Percentiles rank a stretch among this genome's conserved stretches.
Evolutionary conservation across 768 basidiomycete species (phyloP).

Genomic region (Psilocybe cubensis): DNA sequence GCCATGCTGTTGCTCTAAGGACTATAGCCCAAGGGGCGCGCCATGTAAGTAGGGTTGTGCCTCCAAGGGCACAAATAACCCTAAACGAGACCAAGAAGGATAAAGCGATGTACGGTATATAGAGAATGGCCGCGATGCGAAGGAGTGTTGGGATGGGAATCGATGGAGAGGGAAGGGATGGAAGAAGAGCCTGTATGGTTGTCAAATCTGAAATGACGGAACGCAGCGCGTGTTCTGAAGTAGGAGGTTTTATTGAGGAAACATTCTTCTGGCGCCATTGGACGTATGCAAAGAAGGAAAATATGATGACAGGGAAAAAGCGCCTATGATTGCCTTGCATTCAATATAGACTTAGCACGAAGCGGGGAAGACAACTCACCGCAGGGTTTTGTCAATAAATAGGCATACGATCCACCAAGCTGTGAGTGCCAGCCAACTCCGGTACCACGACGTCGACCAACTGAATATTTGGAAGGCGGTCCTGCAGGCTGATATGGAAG

Average conservation of each 20-base stretch:
- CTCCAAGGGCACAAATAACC: conserved; percentile 59
- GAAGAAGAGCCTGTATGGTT: conserved; percentile 63
- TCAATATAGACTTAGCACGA: conserved; percentile 9
- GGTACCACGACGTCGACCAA: conserved; percentile 63
- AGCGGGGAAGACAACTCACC: conserved; percentile 19
- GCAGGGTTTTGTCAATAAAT: conserved; percentile 50
- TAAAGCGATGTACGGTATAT: conserved; percentile 67
- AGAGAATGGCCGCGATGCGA: conserved; percentile 60
- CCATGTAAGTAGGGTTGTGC: conserved; percentile 62
- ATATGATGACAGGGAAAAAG: conserved; percentile 55
- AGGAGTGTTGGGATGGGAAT: conserved; percentile 41
- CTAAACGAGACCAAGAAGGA: conserved; percentile 66
- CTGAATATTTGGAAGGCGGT: conserved; percentile 49
- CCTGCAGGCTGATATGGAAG: conserved; percentile 48
- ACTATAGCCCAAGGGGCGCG: conserved; percentile 70
- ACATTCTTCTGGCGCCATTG: conserved; percentile 15
- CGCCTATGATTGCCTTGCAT: conserved; percentile 42
- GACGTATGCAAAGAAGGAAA: conserved; percentile 37
- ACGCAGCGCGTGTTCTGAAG: conserved; percentile 23
- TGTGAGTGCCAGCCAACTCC: conserved; percentile 68
- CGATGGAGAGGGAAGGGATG: conserved; percentile 37
- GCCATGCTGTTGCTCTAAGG: conserved; percentile 57
- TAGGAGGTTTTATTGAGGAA: conserved; percentile 9
- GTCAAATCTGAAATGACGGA: conserved; percentile 64
- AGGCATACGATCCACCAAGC: conserved; percentile 82